phyloP scores from a whole-genome alignment of 2,329 filamentous ascomycete genomes.

The Myriosclerotinia curreyana region DNA sequence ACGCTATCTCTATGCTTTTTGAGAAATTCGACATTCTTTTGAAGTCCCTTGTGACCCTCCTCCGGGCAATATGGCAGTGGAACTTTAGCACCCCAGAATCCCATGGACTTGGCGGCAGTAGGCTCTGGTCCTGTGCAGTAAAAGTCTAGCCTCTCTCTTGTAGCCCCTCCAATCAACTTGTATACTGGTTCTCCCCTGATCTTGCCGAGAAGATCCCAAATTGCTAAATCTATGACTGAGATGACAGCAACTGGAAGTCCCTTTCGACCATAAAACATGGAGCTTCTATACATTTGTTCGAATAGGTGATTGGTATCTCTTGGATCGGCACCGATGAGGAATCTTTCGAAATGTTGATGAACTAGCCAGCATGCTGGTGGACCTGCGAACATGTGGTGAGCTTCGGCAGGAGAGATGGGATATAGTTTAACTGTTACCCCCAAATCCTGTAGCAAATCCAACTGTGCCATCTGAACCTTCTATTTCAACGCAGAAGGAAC shows the following conservation, averaged over 20 bases:
- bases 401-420: slow-evolving; percentile 4
- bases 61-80: slow-evolving; percentile 86
- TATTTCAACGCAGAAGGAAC: slow-evolving; percentile 87
- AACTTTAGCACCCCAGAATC: slow-evolving; percentile 88
- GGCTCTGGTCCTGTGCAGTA: slow-evolving; percentile 94
- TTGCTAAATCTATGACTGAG: slow-evolving; percentile 86
- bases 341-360: slow-evolving; percentile 89
- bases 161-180: slow-evolving; percentile 89
- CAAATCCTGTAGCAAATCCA: slow-evolving; percentile 91
- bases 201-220: slow-evolving; percentile 93
- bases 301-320: slow-evolving; percentile 89
- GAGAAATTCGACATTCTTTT: slow-evolving; percentile 86
- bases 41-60: slow-evolving; percentile 75
- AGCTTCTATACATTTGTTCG: slow-evolving; percentile 93
- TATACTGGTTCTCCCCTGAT: slow-evolving; percentile 90
- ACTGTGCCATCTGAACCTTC: slow-evolving; percentile 88
- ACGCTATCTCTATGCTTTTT: slow-evolving; percentile 79
- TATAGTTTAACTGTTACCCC: slow-evolving; percentile 49
- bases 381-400: slow-evolving; percentile 44
- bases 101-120: slow-evolving; percentile 74
- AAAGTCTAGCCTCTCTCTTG: slow-evolving; percentile 77
- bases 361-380: slow-evolving; percentile 93
- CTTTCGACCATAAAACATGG: slow-evolving; percentile 96
- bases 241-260: slow-evolving; percentile 87
- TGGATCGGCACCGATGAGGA: slow-evolving; percentile 84